These are phyloP conservation scores for Alnus glutinosa DNA, from an alignment of 306 rosid genomes.

Conservation along the genomic window DNA sequence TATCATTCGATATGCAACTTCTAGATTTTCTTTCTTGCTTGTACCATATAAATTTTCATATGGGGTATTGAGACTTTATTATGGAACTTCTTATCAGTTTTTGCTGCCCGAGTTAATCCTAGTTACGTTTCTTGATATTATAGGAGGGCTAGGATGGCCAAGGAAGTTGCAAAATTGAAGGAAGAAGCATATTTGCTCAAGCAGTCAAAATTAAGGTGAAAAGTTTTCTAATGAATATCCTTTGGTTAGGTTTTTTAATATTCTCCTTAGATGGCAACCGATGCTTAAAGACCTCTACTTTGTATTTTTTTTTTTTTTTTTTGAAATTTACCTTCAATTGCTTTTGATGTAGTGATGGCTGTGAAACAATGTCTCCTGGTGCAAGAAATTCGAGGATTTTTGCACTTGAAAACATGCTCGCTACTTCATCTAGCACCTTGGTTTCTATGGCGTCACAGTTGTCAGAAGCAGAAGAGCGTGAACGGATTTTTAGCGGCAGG, in stretches of 20 bases:
- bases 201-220: slow-evolving; percentile 39
- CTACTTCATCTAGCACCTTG: slow-evolving; percentile 72
- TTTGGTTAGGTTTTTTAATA: not conserved
- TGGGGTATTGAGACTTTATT: not conserved
- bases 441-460: slow-evolving; percentile 95
- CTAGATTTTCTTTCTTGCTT: not conserved
- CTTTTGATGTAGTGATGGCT: slow-evolving; percentile 43
- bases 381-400: slow-evolving; percentile 89
- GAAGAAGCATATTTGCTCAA: slow-evolving; percentile 39
- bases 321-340: not conserved
- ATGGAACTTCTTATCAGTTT: not conserved
- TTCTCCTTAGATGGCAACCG: slow-evolving; percentile 13
- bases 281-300: slow-evolving; percentile 6
- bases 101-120: not conserved
- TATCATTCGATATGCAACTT: not conserved
- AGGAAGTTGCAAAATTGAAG: slow-evolving; percentile 48
- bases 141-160: slow-evolving; percentile 63
- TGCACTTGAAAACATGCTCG: slow-evolving; percentile 92
- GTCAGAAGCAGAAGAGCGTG: slow-evolving; percentile 96
- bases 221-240: not conserved
- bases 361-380: slow-evolving; percentile 78
- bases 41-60: not conserved
- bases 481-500: slow-evolving; percentile 77
- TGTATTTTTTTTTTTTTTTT: no score
- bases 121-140: slow-evolving; percentile 24